Percentiles rank a stretch among this genome's conserved stretches.
phyloP scores from a whole-genome alignment of 805 yeast genomes.

The Kazachstania kunashirensis region DNA sequence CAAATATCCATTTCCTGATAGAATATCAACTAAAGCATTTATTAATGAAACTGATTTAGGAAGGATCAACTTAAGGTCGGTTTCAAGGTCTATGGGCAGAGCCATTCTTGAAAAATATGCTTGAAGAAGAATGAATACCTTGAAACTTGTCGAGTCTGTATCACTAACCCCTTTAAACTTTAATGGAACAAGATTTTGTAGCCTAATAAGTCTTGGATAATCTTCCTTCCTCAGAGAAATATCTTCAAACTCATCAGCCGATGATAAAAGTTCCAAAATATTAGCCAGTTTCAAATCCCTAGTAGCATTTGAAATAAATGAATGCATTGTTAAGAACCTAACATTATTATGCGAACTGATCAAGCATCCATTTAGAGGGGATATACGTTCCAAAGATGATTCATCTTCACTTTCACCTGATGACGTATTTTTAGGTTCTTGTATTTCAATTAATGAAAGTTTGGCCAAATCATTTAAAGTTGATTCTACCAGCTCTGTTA shows the following conservation, averaged over 20 bases:
- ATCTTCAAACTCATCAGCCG: conserved; percentile 64
- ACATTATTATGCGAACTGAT: conserved; percentile 68
- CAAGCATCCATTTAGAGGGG: conserved; percentile 60
- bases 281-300: conserved; percentile 49
- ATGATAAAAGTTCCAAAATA: conserved; percentile 53
- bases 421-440: conserved; percentile 14
- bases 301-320: conserved; percentile 42
- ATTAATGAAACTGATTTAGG: conserved; percentile 41
- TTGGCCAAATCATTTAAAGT: conserved; percentile 54
- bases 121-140: conserved; percentile 68
- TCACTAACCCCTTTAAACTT: conserved; percentile 32
- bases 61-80: conserved; percentile 49
- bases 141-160: conserved; percentile 46
- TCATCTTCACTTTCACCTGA: conserved; percentile 15
- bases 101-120: conserved; percentile 64
- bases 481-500: conserved; percentile 75
- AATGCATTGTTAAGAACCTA: conserved; percentile 56
- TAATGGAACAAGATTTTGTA: conserved; percentile 56
- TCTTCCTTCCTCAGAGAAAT: conserved; percentile 60
- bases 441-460: conserved; percentile 52
- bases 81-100: conserved; percentile 50
- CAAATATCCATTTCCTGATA: conserved; percentile 71
- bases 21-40: conserved; percentile 60
- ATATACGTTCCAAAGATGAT: conserved; percentile 32
- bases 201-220: conserved; percentile 33